phyloP scores from a whole-genome alignment of 371 early-diverging fungal genomes.

The Smittium culicis region DNA sequence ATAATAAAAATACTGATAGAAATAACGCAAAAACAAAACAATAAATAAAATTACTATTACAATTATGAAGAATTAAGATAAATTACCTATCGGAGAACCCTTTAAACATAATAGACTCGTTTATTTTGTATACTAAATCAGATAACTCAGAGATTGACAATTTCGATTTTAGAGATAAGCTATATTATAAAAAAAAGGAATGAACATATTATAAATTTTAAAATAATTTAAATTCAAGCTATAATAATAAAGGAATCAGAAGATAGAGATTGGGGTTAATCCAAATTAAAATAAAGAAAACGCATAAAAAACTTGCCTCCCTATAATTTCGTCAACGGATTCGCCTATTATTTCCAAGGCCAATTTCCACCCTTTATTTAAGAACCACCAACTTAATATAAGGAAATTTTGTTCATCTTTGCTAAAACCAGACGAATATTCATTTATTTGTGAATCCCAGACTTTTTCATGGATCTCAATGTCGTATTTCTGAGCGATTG shows the following conservation, averaged over 20 bases:
- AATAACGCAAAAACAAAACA: neutral
- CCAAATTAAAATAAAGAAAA: too few relatives aligned
- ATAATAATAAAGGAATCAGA: too few relatives aligned
- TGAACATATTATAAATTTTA: neutral
- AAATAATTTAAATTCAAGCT: too few relatives aligned
- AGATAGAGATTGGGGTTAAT: too few relatives aligned
- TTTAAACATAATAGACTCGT: neutral
- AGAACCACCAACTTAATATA: constrained; percentile 79
- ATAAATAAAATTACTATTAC: neutral
- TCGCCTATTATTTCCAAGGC: constrained; percentile 45
- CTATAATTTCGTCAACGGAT: constrained; percentile 50
- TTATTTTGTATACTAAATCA: neutral
- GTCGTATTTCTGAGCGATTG: constrained; percentile 33
- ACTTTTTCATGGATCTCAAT: neutral
- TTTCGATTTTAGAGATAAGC: neutral
- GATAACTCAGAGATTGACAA: neutral
- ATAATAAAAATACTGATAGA: too few relatives aligned
- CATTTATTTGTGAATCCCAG: constrained; percentile 14
- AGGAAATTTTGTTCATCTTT: constrained; percentile 61
- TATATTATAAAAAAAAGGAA: neutral
- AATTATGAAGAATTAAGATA: neutral
- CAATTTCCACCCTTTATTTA: constrained; percentile 77
- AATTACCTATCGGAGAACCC: neutral
- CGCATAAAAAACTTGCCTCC: constrained; percentile 37
- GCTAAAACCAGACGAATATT: constrained; percentile 12